Evolutionary conservation across 2,329 filamentous ascomycete genomes (phyloP).

Genomic region (Xylariomycetidae sp.): DNA sequence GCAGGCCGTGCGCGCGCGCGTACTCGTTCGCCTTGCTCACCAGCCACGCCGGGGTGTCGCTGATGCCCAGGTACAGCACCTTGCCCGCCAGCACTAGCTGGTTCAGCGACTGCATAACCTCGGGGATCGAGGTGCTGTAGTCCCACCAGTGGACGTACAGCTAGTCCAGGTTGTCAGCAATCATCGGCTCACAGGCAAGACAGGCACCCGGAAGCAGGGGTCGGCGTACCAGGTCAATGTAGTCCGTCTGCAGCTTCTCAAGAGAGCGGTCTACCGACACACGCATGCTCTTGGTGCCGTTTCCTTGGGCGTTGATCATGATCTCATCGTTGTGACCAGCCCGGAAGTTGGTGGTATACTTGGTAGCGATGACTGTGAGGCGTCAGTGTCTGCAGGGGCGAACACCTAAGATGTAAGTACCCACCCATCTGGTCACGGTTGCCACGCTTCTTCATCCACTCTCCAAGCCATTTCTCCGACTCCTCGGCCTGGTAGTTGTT

Average conservation of each 20-base stretch:
- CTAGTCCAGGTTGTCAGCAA: constrained; percentile 23
- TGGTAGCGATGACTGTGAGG: constrained; percentile 58
- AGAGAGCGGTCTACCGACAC: constrained; percentile 50
- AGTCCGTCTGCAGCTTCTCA: constrained; percentile 58
- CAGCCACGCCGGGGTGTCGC: constrained; percentile 64
- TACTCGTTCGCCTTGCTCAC: constrained; percentile 63
- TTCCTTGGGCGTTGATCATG: constrained; percentile 50
- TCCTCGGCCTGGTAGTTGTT: constrained; percentile 62
- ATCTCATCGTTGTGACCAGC: constrained; percentile 35
- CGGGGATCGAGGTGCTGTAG: constrained; percentile 56
- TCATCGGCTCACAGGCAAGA: neutral
- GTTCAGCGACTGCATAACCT: constrained; percentile 65
- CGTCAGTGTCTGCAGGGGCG: neutral
- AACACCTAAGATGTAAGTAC: too few species aligned
- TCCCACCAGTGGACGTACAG: constrained; percentile 64
- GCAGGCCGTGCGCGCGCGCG: constrained; percentile 63
- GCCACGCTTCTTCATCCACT: constrained; percentile 62
- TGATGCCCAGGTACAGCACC: constrained; percentile 62
- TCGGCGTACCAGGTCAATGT: constrained; percentile 54
- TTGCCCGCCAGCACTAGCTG: constrained; percentile 53
- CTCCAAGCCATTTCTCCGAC: constrained; percentile 61
- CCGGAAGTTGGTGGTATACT: constrained; percentile 56
- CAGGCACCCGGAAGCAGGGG: neutral
- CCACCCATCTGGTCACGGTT: constrained; percentile 58
- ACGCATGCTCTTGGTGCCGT: constrained; percentile 56